These are phyloP conservation scores for Diaporthe capsici DNA, from an alignment of 2,329 filamentous ascomycete species.

Conservation along the genomic window DNA sequence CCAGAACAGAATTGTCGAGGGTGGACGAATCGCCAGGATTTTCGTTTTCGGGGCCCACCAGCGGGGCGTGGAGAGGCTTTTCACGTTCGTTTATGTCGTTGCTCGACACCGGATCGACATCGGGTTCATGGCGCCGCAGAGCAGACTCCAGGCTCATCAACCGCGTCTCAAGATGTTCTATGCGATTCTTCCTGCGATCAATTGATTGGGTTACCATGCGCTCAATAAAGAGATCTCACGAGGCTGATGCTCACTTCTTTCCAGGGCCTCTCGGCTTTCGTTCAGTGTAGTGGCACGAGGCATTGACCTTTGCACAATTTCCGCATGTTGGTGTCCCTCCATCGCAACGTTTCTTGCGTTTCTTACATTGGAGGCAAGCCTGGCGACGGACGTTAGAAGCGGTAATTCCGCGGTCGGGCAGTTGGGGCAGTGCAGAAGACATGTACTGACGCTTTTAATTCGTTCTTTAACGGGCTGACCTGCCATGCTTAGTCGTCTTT, in stretches of 20 bases:
- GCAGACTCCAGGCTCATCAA: not conserved
- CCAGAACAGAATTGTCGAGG: not conserved
- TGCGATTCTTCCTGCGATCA: not conserved
- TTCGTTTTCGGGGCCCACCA: not conserved
- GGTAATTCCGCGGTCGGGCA: not conserved
- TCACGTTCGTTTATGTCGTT: not conserved
- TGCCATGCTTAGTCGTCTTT: not conserved
- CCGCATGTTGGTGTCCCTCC: not conserved
- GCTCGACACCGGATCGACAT: not conserved
- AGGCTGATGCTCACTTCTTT: not conserved
- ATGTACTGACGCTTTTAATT: not conserved
- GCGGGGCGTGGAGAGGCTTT: not conserved
- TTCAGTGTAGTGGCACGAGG: not conserved
- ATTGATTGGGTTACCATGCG: not conserved
- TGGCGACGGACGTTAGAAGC: not conserved
- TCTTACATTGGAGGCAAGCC: not conserved
- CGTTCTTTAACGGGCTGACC: not conserved
- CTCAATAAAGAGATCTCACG: accelerated
- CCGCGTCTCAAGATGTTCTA: not conserved
- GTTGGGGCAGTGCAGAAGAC: no score
- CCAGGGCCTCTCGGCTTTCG: not conserved
- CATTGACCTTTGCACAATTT: not conserved
- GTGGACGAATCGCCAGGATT: not conserved
- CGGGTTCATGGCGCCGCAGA: not conserved
- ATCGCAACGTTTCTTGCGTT: slow-evolving; percentile 18